Evolutionary conservation across 2,329 filamentous ascomycete genomes (phyloP).

Genomic region (Alternaria alternata): DNA sequence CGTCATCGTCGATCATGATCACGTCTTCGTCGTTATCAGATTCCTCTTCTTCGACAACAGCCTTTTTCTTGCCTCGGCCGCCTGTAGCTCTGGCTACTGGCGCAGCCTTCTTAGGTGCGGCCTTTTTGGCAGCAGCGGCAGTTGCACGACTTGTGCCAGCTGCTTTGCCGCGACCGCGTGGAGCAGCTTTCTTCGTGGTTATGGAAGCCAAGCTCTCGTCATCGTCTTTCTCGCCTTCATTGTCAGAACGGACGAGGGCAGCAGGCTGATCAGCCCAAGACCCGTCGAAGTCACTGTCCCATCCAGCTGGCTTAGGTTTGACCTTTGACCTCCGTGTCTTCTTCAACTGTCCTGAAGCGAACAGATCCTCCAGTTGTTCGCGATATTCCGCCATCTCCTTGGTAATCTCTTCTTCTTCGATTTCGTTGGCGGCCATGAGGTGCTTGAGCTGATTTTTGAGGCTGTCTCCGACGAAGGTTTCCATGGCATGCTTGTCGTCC

Average conservation of each 20-base stretch:
- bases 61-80: constrained; percentile 52
- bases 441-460: constrained; percentile 55
- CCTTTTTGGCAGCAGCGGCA: constrained; percentile 41
- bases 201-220: constrained; percentile 41
- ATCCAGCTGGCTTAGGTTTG: constrained; percentile 79
- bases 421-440: constrained; percentile 63
- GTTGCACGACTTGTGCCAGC: constrained; percentile 47
- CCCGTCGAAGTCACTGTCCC: constrained; percentile 91
- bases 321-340: constrained; percentile 63
- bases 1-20: constrained; percentile 57
- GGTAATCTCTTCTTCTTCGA: constrained; percentile 74
- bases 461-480: constrained; percentile 56
- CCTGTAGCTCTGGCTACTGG: constrained; percentile 45
- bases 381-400: constrained; percentile 77
- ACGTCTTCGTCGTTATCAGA: constrained; percentile 52
- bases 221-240: constrained; percentile 57
- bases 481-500: constrained; percentile 90
- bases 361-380: constrained; percentile 73
- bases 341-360: constrained; percentile 70
- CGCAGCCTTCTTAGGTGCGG: constrained; percentile 45
- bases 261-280: constrained; percentile 82
- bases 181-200: constrained; percentile 50
- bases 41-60: constrained; percentile 52
- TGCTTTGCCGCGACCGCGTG: constrained; percentile 57
- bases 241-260: constrained; percentile 64